Conservation (phyloP, 2,329 filamentous ascomycete genomes). For the Dactylonectria macrodidyma region DNA sequence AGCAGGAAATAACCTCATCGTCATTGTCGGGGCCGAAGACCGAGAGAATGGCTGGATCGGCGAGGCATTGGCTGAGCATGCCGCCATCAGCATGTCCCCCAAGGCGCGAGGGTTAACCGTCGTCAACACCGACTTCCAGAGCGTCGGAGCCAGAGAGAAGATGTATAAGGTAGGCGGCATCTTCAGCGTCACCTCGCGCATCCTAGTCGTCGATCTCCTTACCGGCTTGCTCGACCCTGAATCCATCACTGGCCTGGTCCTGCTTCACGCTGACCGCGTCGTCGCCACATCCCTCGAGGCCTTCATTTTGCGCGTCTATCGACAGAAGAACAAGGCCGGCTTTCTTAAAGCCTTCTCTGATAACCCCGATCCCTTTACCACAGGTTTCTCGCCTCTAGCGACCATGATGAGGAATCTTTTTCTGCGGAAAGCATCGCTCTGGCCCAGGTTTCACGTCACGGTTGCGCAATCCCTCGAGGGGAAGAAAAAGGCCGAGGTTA, state of each 20-base stretch:
- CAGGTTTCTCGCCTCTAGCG: conserved; percentile 88
- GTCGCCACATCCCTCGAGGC: conserved; percentile 91
- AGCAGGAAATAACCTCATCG: conserved; percentile 91
- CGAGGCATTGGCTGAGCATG: conserved; percentile 95
- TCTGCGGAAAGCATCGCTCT: conserved; percentile 88
- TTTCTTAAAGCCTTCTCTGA: conserved; percentile 98
- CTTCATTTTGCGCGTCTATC: conserved; percentile 93
- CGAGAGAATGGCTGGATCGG: conserved; percentile 98
- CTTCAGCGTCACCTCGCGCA: conserved; percentile 95
- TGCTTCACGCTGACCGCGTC: conserved; percentile 90
- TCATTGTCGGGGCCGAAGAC: conserved; percentile 91
- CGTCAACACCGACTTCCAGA: conserved; percentile 96
- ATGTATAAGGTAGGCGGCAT: conserved; percentile 92
- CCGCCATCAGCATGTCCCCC: conserved; percentile 86
- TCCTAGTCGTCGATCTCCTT: conserved; percentile 92
- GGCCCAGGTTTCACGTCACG: conserved; percentile 93
- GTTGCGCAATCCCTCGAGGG: conserved; percentile 93
- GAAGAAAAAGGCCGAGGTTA: conserved; percentile 94
- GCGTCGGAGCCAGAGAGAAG: conserved; percentile 88
- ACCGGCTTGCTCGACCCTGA: conserved; percentile 86
- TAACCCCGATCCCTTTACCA: conserved; percentile 90
- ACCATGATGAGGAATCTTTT: conserved; percentile 94
- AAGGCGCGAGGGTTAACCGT: conserved; percentile 88
- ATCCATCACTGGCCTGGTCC: conserved; percentile 87
- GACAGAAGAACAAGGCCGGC: conserved; percentile 93